Percentiles rank a stretch among this genome's conserved stretches.
Evolutionary conservation across 1,284 basidiomycete species (phyloP).

Genomic region (Malassezia equina): DNA sequence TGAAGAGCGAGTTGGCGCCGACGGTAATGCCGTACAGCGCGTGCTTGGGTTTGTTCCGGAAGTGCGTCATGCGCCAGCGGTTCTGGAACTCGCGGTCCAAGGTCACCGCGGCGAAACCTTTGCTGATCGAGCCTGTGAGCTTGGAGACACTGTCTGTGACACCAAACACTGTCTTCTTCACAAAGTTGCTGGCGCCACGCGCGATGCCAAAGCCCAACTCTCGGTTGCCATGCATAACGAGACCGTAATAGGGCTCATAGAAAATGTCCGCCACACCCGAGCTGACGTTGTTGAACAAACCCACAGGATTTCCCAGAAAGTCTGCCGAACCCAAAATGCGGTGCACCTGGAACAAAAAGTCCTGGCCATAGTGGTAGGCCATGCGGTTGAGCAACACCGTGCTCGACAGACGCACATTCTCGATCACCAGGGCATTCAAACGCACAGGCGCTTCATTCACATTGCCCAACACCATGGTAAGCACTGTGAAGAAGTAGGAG

Average conservation of each 20-base stretch:
- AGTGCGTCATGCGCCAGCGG: constrained; percentile 72
- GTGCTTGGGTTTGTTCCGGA: constrained; percentile 88
- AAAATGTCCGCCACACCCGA: constrained; percentile 98
- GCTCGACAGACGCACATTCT: constrained; percentile 79
- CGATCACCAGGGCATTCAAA: constrained; percentile 86
- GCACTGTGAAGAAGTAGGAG: constrained; percentile 82
- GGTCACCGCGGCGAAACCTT: constrained; percentile 91
- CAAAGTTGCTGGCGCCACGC: constrained; percentile 81
- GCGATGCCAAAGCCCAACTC: constrained; percentile 96
- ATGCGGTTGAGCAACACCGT: constrained; percentile 77
- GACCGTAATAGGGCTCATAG: constrained; percentile 95
- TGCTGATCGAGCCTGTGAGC: constrained; percentile 91
- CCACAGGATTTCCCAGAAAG: constrained; percentile 72
- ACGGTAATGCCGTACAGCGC: constrained; percentile 88
- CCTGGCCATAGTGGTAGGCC: constrained; percentile 85
- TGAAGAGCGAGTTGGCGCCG: constrained; percentile 86
- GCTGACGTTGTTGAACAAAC: constrained; percentile 94
- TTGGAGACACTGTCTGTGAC: constrained; percentile 91
- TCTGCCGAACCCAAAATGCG: constrained; percentile 92
- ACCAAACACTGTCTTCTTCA: constrained; percentile 97
- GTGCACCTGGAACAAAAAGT: constrained; percentile 85
- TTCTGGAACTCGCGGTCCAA: constrained; percentile 93
- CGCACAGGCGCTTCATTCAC: constrained; percentile 93
- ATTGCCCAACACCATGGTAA: constrained; percentile 95
- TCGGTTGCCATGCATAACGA: constrained; percentile 91